These are phyloP conservation scores for Nematodospora anomalae DNA, from an alignment of 1,139 yeast species.

Conservation along the genomic window DNA sequence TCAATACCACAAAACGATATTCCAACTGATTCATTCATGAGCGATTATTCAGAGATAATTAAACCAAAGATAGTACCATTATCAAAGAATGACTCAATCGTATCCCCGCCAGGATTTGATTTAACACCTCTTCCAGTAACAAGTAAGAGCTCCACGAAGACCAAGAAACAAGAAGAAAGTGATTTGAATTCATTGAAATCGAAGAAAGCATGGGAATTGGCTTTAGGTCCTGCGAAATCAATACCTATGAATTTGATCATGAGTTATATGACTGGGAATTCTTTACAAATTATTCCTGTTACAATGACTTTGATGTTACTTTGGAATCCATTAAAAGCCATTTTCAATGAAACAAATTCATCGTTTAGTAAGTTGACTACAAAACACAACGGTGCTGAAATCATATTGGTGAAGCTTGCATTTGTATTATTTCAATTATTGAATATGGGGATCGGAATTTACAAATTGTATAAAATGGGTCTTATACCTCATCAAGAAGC, in stretches of 20 bases:
- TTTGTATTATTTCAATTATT: constrained; percentile 61
- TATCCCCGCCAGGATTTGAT: constrained; percentile 24
- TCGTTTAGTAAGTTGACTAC: constrained; percentile 41
- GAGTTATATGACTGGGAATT: constrained; percentile 93
- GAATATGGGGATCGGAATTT: constrained; percentile 73
- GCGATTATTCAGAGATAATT: constrained; percentile 18
- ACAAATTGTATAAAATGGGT: constrained; percentile 88
- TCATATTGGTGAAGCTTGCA: constrained; percentile 38
- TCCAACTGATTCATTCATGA: background rate
- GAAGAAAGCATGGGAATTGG: constrained; percentile 85
- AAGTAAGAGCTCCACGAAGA: background rate
- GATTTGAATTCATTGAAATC: constrained; percentile 43
- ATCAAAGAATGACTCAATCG: constrained; percentile 11
- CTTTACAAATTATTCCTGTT: constrained; percentile 86
- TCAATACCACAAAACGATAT: too few species aligned
- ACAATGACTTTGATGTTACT: constrained; percentile 88
- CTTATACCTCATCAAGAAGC: constrained; percentile 81
- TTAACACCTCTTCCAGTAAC: constrained; percentile 3
- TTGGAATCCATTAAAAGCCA: constrained; percentile 73
- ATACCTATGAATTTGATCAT: constrained; percentile 86
- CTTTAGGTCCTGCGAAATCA: constrained; percentile 78
- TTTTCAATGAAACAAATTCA: constrained; percentile 53
- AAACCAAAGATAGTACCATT: constrained; percentile 16
- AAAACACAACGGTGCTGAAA: constrained; percentile 39
- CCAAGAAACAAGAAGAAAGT: constrained; percentile 13